A percentile compares a stretch with the other conserved stretches of the same genome.
Conservation (phyloP, 306 rosid genomes). For the Lathyrus tuberosus region DNA sequence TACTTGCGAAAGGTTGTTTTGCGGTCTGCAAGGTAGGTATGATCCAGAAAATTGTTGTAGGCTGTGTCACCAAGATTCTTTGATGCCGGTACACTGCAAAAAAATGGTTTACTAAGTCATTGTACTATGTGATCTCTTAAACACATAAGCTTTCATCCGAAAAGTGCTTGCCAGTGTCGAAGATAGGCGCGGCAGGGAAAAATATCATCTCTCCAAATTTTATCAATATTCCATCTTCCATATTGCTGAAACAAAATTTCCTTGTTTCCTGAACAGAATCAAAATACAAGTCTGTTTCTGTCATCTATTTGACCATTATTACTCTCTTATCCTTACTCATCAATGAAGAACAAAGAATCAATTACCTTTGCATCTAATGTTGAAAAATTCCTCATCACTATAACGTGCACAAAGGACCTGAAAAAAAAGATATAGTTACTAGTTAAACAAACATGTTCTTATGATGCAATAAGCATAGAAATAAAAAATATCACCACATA, state of each 20-base stretch:
- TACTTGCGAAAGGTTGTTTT: conserved; percentile 78
- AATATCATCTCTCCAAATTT: conserved; percentile 92
- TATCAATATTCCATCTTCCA: conserved; percentile 73
- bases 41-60: conserved; percentile 80
- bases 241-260: conserved; percentile 71
- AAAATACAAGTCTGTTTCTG: conserved; percentile 2
- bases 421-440: no score
- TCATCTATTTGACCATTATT: conserved; percentile 23
- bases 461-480: no score
- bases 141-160: conserved; percentile 9
- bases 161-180: conserved; percentile 78
- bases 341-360: conserved; percentile 38
- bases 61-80: conserved; percentile 67
- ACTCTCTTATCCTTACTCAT: background rate
- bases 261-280: conserved; percentile 63
- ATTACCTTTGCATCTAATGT: conserved; percentile 80
- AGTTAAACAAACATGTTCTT: no score
- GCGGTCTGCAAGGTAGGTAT: conserved; percentile 91
- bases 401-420: no score
- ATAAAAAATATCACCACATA: no score
- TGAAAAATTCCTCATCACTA: conserved; percentile 86
- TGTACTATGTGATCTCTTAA: background rate
- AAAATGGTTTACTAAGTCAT: background rate
- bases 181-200: conserved; percentile 93
- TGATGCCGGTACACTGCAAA: conserved; percentile 82